Evolutionary conservation across 805 yeast genomes (phyloP), one percentile per base, ranked within the genome.

Genomic region (Saccharomycopsis oosterbeekiorum): DNA sequence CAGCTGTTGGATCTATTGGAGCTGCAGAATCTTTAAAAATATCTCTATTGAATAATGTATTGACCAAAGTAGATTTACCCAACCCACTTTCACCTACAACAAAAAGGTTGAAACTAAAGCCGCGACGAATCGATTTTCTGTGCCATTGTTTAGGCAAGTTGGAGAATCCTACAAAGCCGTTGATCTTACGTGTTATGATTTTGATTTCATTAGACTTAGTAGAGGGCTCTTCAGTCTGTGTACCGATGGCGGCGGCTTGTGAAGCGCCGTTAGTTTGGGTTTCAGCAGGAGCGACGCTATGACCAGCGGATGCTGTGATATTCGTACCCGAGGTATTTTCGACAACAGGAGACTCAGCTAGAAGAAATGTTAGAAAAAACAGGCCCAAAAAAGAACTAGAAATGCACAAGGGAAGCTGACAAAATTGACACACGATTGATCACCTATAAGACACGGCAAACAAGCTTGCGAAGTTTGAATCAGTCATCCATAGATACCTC

Each of bases 81-180:
- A 93, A 79, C 4, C 99, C 97, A 63, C 85, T 78, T 76, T 89
- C 96, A 67, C 96, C 96, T 65, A 92, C 96, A 62, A 89, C 90
- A 83, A 94, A 82, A 64, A 94, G 72, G 72, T 94, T 94, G 71
- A 94, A 82, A 68, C 79, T 82, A 79, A 94, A 94, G 14, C 99
- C 99, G 70, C 89, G 82, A 74, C 88, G 86, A 64, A 90, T 83
- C 1, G 96, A 86, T 74, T 88, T 90, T 75, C 97, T 85, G 76
- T 94, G 98, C 97, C 97, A 94, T 78, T 94, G 99, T 71, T 92
- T 94, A 62, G 99, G 99, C 70, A 94, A 80, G 75, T 92, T 94
- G 67, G 97, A 96, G 76, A 94, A 94, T 5, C 99, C 99, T 61
- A 94, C 99, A 71, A 88, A 92, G 2, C 96, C 93, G 67, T 86